A percentile compares a stretch with the other conserved stretches of the same genome.
phyloP scores from a whole-genome alignment of 1,139 yeast species.

The Suhomyces kunorum region DNA sequence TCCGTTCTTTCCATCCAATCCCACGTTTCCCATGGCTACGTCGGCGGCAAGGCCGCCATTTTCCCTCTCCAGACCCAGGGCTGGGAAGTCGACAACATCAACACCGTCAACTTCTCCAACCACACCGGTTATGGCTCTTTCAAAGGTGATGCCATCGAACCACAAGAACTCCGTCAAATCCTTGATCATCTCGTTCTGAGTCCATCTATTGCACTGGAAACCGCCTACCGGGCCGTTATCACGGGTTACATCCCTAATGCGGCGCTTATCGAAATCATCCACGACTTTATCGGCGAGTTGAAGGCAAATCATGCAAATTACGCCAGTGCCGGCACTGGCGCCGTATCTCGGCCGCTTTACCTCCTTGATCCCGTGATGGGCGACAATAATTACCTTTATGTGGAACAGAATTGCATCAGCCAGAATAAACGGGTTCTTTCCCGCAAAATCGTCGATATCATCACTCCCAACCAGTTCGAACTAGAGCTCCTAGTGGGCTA shows the following conservation, averaged over 20 bases:
- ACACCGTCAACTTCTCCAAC: conserved; percentile 46
- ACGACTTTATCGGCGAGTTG: conserved; percentile 13
- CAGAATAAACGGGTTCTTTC: conserved; percentile 60
- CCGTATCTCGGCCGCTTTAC: conserved; percentile 38
- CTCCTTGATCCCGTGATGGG: conserved; percentile 93
- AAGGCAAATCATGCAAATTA: conserved; percentile 9
- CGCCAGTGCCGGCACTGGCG: conserved; percentile 3
- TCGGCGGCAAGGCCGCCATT: conserved; percentile 44
- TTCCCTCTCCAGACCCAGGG: conserved; percentile 47
- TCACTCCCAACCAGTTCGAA: conserved; percentile 93
- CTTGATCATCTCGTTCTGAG: conserved; percentile 6
- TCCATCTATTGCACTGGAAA: conserved; percentile 8
- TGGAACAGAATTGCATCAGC: conserved; percentile 65
- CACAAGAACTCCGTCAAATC: conserved; percentile 8
- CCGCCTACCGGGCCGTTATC: conserved; percentile 17
- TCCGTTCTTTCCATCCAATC: conserved; percentile 42
- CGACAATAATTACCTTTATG: conserved; percentile 83
- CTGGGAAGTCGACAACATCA: conserved; percentile 47
- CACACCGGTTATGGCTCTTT: conserved; percentile 51
- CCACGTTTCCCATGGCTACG: conserved; percentile 50
- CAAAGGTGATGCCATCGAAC: conserved; percentile 26
- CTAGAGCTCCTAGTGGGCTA: conserved; percentile 68
- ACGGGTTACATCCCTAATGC: conserved; percentile 43
- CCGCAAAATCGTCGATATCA: conserved; percentile 56
- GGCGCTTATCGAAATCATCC: conserved; percentile 27